Evolutionary conservation across 2,329 filamentous ascomycete species (phyloP).

Genomic region (Helotiales sp.): DNA sequence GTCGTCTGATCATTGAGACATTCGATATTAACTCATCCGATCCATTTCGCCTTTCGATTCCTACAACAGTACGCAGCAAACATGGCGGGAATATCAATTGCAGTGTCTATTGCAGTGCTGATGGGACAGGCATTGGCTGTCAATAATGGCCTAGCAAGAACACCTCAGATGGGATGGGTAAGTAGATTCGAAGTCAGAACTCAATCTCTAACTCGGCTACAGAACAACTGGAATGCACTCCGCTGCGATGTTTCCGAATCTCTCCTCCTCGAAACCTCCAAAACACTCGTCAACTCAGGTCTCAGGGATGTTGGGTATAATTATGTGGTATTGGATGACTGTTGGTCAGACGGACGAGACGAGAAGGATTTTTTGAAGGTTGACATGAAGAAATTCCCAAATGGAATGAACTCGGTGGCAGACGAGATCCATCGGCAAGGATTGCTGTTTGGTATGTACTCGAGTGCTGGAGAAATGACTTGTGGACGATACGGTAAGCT

Average conservation of each 20-base stretch:
- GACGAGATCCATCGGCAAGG: constrained; percentile 47
- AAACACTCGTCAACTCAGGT: constrained; percentile 52
- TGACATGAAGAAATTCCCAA: constrained; percentile 48
- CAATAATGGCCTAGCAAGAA: constrained; percentile 46
- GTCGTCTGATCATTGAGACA: background rate
- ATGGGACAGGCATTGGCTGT: constrained; percentile 29
- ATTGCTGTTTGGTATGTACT: constrained; percentile 51
- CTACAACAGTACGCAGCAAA: background rate
- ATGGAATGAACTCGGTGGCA: constrained; percentile 48
- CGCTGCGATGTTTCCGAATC: constrained; percentile 55
- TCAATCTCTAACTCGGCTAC: background rate
- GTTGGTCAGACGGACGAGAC: constrained; percentile 50
- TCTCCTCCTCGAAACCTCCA: constrained; percentile 51
- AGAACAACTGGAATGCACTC: constrained; percentile 54
- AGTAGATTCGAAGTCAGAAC: constrained; percentile 3
- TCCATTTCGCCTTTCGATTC: background rate
- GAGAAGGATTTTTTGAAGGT: constrained; percentile 40
- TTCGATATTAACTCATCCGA: background rate
- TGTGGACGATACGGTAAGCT: constrained; percentile 37
- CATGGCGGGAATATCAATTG: constrained; percentile 3
- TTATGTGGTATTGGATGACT: constrained; percentile 60
- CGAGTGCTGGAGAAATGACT: constrained; percentile 41
- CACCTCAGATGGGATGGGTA: constrained; percentile 49
- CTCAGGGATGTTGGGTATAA: constrained; percentile 57
- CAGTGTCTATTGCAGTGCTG: background rate